These are phyloP conservation scores for Fusarium keratoplasticum DNA, from an alignment of 2,329 filamentous ascomycete species.

Conservation along the genomic window DNA sequence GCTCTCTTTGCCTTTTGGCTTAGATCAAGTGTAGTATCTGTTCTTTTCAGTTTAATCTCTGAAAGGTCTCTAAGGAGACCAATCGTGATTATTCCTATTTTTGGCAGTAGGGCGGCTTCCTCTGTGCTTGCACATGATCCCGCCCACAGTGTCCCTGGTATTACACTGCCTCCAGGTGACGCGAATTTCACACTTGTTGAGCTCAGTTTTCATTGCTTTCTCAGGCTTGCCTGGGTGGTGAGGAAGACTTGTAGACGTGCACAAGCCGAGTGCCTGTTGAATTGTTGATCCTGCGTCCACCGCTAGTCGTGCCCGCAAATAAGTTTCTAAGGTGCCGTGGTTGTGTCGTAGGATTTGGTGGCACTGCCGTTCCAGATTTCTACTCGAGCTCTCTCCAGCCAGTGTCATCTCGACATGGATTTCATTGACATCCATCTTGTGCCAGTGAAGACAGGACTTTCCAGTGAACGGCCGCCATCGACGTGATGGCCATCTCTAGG, in stretches of 20 bases:
- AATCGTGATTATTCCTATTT: slow-evolving; percentile 85
- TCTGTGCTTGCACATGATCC: slow-evolving; percentile 53
- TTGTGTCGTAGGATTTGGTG: not conserved
- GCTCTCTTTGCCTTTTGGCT: slow-evolving; percentile 70
- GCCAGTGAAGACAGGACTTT: too few species aligned
- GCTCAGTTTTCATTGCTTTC: slow-evolving; percentile 50
- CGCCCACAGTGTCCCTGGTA: slow-evolving; percentile 54
- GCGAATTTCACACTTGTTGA: slow-evolving; percentile 44
- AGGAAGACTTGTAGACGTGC: slow-evolving; percentile 49
- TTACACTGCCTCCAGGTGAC: slow-evolving; percentile 57
- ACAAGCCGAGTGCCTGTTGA: too few species aligned
- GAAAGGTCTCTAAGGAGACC: slow-evolving; percentile 80
- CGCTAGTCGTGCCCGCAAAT: too few species aligned
- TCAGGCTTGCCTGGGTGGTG: slow-evolving; percentile 48
- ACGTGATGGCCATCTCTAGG: not conserved
- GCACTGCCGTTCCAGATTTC: not conserved
- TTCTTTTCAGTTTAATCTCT: slow-evolving; percentile 99
- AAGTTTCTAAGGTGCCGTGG: too few species aligned
- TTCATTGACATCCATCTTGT: too few species aligned
- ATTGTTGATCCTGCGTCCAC: too few species aligned
- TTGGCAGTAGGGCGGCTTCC: slow-evolving; percentile 48
- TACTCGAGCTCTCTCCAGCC: not conserved
- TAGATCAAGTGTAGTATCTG: slow-evolving; percentile 97
- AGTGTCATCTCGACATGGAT: not conserved
- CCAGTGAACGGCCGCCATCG: too few species aligned